Conservation (phyloP, 2,329 filamentous ascomycete genomes). For the Verticillium isaacii region DNA sequence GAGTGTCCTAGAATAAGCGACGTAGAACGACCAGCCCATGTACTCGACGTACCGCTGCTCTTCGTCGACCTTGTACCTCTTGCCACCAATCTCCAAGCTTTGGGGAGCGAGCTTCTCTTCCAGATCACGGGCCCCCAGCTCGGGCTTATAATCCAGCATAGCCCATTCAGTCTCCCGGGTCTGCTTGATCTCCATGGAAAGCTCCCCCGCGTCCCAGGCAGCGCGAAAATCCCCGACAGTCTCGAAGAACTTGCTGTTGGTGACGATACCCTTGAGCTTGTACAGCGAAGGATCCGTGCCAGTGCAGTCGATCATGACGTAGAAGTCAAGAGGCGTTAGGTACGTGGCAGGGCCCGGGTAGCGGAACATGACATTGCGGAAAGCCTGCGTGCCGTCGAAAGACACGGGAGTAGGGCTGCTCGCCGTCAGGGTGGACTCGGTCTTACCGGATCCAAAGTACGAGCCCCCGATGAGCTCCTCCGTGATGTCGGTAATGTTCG, state of each 20-base stretch:
- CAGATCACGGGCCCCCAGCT: slow-evolving; percentile 24
- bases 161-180: slow-evolving; percentile 27
- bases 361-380: slow-evolving; percentile 35
- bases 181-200: slow-evolving; percentile 27
- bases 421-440: slow-evolving; percentile 23
- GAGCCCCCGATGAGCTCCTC: slow-evolving; percentile 28
- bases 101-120: slow-evolving; percentile 29
- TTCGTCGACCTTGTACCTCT: slow-evolving; percentile 36
- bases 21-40: slow-evolving; percentile 49
- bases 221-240: slow-evolving; percentile 25
- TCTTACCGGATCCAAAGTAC: slow-evolving; percentile 24
- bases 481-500: slow-evolving; percentile 41
- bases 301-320: slow-evolving; percentile 34
- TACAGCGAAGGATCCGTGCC: slow-evolving; percentile 38
- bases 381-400: slow-evolving; percentile 33
- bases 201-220: slow-evolving; percentile 31
- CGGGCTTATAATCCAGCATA: slow-evolving; percentile 25
- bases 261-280: slow-evolving; percentile 36
- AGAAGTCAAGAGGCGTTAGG: slow-evolving; percentile 39
- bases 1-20: slow-evolving; percentile 35
- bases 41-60: slow-evolving; percentile 43
- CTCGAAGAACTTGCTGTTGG: slow-evolving; percentile 31
- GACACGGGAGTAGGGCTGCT: slow-evolving; percentile 29
- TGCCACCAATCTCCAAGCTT: slow-evolving; percentile 30
- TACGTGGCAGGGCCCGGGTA: slow-evolving; percentile 32